These are phyloP conservation scores for Ramalina peruviana DNA, from an alignment of 495 filamentous ascomycete species.

Conservation along the genomic window DNA sequence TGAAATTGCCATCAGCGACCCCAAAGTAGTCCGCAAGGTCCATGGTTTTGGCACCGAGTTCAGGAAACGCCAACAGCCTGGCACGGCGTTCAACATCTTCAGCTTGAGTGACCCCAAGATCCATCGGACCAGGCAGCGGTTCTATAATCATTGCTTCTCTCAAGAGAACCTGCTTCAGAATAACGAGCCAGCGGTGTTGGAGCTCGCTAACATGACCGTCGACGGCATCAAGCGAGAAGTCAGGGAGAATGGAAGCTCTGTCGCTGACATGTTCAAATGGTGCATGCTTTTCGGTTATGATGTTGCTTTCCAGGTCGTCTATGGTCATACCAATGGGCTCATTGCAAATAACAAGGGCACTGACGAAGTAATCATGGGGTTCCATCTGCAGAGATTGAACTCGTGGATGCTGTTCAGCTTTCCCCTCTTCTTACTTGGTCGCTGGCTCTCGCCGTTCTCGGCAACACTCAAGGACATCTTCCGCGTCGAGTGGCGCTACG, in stretches of 20 bases:
- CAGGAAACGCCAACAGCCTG: slow-evolving; percentile 6
- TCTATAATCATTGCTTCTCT: slow-evolving; percentile 5
- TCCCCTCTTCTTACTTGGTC: slow-evolving; percentile 6
- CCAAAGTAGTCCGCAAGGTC: slow-evolving; percentile 6
- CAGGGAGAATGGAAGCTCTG: neutral
- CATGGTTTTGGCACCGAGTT: slow-evolving; percentile 5
- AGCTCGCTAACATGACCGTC: neutral
- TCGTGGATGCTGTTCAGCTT: slow-evolving; percentile 2
- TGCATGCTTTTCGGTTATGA: slow-evolving; percentile 7
- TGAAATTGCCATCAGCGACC: slow-evolving; percentile 7
- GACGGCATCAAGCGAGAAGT: slow-evolving; percentile 2
- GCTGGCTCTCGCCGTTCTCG: slow-evolving; percentile 3
- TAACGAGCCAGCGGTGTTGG: slow-evolving; percentile 1
- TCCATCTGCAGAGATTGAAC: slow-evolving; percentile 1
- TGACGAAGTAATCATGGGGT: slow-evolving; percentile 4
- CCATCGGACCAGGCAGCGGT: slow-evolving; percentile 5
- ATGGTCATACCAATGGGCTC: slow-evolving; percentile 5
- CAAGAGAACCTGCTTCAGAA: neutral
- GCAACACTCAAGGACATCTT: neutral
- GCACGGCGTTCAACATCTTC: slow-evolving; percentile 8
- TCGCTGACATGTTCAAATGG: slow-evolving; percentile 3
- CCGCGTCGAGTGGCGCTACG: slow-evolving; percentile 1
- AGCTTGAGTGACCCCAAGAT: slow-evolving; percentile 6
- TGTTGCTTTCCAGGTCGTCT: slow-evolving; percentile 2
- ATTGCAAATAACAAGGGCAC: slow-evolving; percentile 4